Evolutionary conservation across 352 stramenopile species (phyloP).

Genomic region (Globisporangium carolinianum): DNA sequence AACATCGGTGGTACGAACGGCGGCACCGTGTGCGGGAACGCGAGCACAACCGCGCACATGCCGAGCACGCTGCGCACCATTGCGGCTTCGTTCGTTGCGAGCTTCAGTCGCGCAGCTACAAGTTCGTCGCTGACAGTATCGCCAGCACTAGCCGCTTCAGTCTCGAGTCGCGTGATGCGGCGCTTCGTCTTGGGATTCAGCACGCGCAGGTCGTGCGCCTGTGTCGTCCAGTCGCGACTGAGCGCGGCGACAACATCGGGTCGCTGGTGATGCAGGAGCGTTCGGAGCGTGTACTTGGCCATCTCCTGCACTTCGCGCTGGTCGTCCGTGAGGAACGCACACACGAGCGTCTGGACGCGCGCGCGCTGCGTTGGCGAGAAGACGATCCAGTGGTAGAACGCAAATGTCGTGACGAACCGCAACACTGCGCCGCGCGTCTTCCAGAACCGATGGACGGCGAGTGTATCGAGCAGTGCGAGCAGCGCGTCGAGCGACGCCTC

Average conservation of each 20-base stretch:
- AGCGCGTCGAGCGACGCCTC: conserved; percentile 17
- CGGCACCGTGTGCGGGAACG: conserved; percentile 73
- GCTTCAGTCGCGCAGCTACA: conserved; percentile 25
- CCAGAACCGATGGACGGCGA: conserved; percentile 38
- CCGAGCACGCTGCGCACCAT: conserved; percentile 66
- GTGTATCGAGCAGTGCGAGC: conserved; percentile 33
- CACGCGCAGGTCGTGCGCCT: conserved; percentile 30
- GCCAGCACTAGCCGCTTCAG: conserved; percentile 11
- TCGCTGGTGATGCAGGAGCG: conserved; percentile 55
- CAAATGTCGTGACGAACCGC: conserved; percentile 66
- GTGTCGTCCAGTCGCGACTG: conserved; percentile 27
- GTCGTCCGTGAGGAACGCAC: conserved; percentile 51
- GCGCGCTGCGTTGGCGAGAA: conserved; percentile 27
- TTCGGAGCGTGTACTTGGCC: conserved; percentile 66
- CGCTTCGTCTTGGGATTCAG: conserved; percentile 59
- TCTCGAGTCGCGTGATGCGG: conserved; percentile 34
- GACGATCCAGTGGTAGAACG: conserved; percentile 72
- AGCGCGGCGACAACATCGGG: conserved; percentile 24
- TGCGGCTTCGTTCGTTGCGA: conserved; percentile 37
- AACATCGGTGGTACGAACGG: conserved; percentile 60
- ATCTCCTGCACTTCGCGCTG: conserved; percentile 78
- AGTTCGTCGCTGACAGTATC: conserved; percentile 19
- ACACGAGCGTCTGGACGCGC: conserved; percentile 45
- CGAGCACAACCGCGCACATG: conserved; percentile 62
- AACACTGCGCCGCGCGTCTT: conserved; percentile 65